phyloP scores from a whole-genome alignment of 768 basidiomycete genomes.

The Boletus rubropictus region DNA sequence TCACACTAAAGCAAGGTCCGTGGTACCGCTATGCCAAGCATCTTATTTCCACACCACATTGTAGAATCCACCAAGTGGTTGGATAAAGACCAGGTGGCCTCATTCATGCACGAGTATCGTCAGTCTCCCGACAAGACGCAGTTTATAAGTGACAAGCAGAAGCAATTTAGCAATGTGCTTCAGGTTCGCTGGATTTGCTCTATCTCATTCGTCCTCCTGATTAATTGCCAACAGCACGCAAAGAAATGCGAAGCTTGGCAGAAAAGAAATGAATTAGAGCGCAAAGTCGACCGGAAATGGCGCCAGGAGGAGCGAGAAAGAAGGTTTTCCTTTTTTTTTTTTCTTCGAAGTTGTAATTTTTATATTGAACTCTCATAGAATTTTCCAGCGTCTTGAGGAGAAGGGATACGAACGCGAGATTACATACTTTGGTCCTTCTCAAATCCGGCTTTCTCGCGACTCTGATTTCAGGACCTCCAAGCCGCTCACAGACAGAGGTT shows the following conservation, averaged over 20 bases:
- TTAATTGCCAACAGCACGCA: background rate
- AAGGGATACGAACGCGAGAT: background rate
- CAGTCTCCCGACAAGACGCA: background rate
- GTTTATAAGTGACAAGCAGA: background rate
- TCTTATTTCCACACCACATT: background rate
- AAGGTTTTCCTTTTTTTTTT: background rate
- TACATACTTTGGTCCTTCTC: background rate
- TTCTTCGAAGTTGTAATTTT: background rate
- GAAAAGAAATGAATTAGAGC: background rate
- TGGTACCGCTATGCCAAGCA: background rate
- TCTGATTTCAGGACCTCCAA: background rate
- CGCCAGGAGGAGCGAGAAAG: background rate
- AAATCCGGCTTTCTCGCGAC: background rate
- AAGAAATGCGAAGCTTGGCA: too few species aligned
- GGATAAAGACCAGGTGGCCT: constrained; percentile 10
- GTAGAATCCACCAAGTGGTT: constrained; percentile 1
- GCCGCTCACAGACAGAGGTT: constrained; percentile 11
- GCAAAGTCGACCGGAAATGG: background rate
- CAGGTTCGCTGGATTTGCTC: background rate
- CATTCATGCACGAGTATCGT: constrained; percentile 5
- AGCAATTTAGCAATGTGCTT: background rate
- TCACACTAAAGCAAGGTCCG: background rate
- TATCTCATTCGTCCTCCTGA: background rate
- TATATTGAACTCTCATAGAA: background rate
- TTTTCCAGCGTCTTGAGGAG: background rate